Evolutionary conservation across 495 filamentous ascomycete genomes (phyloP).

Genomic region (Tuber borchii): DNA sequence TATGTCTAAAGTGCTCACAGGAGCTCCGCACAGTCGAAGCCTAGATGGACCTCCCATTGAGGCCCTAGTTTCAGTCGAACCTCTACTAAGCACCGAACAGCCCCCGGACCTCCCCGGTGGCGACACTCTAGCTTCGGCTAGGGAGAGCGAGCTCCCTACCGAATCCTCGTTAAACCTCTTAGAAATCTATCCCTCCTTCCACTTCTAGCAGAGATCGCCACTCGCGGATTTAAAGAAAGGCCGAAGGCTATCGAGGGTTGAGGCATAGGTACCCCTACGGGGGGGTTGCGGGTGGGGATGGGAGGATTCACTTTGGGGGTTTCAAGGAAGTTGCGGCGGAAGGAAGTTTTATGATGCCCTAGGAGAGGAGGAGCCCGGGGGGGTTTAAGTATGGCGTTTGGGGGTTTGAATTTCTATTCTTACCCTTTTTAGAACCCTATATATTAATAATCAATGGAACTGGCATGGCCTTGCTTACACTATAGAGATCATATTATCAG

Average conservation of each 20-base stretch:
- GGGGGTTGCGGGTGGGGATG: background rate
- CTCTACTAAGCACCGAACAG: background rate
- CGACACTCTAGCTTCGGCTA: background rate
- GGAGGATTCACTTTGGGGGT: background rate
- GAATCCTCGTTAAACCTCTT: background rate
- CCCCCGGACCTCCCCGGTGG: background rate
- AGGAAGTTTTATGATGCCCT: background rate
- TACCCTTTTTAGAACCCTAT: background rate
- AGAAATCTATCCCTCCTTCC: slow-evolving; percentile 6
- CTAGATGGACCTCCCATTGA: background rate
- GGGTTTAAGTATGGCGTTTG: background rate
- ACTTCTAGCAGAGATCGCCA: background rate
- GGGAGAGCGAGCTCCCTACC: background rate
- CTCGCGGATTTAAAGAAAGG: background rate
- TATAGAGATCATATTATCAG: background rate
- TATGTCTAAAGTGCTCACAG: background rate
- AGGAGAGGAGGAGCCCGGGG: too few relatives aligned
- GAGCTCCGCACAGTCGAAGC: background rate
- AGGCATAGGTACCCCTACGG: background rate
- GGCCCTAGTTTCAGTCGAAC: background rate
- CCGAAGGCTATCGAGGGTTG: background rate
- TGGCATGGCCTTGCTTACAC: too few relatives aligned
- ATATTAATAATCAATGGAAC: too few relatives aligned
- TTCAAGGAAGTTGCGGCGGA: background rate
- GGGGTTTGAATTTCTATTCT: background rate